A percentile compares a stretch with the other conserved stretches of the same genome.
Conservation (phyloP, 306 rosid species). For the Inga leiocalycina region DNA sequence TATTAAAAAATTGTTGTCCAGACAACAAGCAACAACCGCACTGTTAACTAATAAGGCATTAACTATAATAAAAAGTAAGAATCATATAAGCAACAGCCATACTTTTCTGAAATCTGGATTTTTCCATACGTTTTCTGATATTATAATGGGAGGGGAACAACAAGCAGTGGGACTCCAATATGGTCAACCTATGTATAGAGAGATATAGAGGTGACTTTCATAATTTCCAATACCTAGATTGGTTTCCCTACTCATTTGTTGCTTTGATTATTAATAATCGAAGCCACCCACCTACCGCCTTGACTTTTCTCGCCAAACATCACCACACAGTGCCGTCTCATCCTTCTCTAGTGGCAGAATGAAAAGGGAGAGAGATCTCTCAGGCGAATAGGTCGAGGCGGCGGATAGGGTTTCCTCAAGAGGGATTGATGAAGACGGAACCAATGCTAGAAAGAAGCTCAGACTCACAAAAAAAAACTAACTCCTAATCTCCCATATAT, state of each 20-base stretch:
- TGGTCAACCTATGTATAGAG: slow-evolving; percentile 89
- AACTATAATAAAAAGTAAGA: no score
- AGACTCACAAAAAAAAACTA: slow-evolving; percentile 58
- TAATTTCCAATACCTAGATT: slow-evolving; percentile 55
- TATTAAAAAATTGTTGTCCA: no score
- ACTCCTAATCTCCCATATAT: no score
- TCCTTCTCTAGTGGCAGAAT: slow-evolving; percentile 77
- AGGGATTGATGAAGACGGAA: slow-evolving; percentile 81
- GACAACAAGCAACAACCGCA: no score
- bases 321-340: slow-evolving; percentile 77
- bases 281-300: slow-evolving; percentile 74
- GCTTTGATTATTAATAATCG: slow-evolving; percentile 75
- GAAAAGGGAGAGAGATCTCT: slow-evolving; percentile 85
- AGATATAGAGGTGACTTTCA: slow-evolving; percentile 50
- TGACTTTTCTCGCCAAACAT: slow-evolving; percentile 53
- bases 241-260: slow-evolving; percentile 72
- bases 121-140: slow-evolving; percentile 36
- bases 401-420: slow-evolving; percentile 74
- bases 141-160: slow-evolving; percentile 42
- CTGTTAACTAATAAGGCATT: no score
- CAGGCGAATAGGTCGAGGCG: slow-evolving; percentile 60
- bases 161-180: slow-evolving; percentile 44
- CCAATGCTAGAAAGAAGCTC: slow-evolving; percentile 87
- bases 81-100: no score
- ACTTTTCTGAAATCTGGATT: neutral